phyloP scores from a whole-genome alignment of 805 yeast genomes.

The Ogataea kodamae region DNA sequence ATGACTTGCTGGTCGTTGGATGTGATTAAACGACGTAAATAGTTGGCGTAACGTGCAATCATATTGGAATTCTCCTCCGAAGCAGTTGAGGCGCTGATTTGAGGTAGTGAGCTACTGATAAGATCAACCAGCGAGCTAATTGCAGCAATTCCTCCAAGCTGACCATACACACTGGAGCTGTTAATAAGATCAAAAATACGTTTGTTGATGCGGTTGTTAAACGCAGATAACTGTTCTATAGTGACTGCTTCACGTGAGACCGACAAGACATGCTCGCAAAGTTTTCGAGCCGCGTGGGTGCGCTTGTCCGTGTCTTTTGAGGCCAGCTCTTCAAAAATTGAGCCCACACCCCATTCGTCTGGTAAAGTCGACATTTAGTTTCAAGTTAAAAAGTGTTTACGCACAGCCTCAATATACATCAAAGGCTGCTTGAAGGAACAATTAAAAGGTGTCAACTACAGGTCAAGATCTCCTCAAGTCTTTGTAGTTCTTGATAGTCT shows the following conservation, averaged over 20 bases:
- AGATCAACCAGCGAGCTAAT: slow-evolving; percentile 83
- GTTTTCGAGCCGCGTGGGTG: slow-evolving; percentile 60
- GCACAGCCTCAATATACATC: too few relatives aligned
- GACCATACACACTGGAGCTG: slow-evolving; percentile 64
- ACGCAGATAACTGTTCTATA: slow-evolving; percentile 74
- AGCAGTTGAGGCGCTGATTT: slow-evolving; percentile 33
- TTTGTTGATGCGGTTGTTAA: slow-evolving; percentile 81
- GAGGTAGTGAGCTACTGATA: slow-evolving; percentile 55
- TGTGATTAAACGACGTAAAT: slow-evolving; percentile 73
- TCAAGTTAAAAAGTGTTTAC: slow-evolving; percentile 2
- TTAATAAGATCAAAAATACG: slow-evolving; percentile 82
- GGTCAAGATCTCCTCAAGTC: too few relatives aligned
- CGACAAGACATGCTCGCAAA: slow-evolving; percentile 64
- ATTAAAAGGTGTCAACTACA: background rate
- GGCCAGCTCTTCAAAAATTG: slow-evolving; percentile 50
- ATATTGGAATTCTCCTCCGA: slow-evolving; percentile 79
- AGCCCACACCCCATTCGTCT: slow-evolving; percentile 32
- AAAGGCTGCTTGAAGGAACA: too few relatives aligned
- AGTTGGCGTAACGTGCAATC: slow-evolving; percentile 88
- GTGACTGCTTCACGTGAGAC: slow-evolving; percentile 73
- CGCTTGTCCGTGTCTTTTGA: slow-evolving; percentile 42
- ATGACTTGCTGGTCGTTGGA: slow-evolving; percentile 81
- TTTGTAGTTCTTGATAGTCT: too few relatives aligned
- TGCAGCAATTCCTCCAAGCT: slow-evolving; percentile 88
- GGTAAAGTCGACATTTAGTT: slow-evolving; percentile 9